Percentiles rank a stretch among this genome's conserved stretches.
Evolutionary conservation across 2,329 filamentous ascomycete genomes (phyloP).

Genomic region (Aphanocladium album): DNA sequence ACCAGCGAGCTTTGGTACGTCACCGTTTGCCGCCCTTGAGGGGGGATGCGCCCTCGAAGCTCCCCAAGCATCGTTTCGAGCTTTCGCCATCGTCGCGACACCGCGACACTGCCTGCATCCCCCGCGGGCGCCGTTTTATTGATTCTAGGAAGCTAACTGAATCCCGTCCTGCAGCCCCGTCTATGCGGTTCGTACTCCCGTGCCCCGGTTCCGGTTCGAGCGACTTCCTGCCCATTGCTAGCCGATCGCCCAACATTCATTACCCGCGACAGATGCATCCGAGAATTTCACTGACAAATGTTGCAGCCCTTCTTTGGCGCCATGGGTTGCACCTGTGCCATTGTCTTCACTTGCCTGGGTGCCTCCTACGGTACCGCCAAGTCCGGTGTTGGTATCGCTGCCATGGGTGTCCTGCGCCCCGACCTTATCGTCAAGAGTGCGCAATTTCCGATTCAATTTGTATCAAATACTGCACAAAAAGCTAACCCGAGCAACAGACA

Average conservation of each 20-base stretch:
- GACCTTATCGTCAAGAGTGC: conserved; percentile 99
- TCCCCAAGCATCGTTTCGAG: conserved; percentile 15
- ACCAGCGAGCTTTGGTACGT: conserved; percentile 81
- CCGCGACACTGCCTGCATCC: not conserved
- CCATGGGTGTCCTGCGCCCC: conserved; percentile 96
- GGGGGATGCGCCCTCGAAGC: conserved; percentile 13
- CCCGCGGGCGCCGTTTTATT: not conserved
- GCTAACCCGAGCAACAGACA: conserved; percentile 56
- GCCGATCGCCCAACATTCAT: not conserved
- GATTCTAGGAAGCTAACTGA: conserved; percentile 38
- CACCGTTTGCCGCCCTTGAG: conserved; percentile 21
- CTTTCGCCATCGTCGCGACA: conserved; percentile 13
- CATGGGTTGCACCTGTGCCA: conserved; percentile 95
- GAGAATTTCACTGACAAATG: conserved; percentile 26
- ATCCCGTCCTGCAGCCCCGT: conserved; percentile 66
- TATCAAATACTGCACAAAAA: not conserved
- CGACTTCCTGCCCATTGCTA: conserved; percentile 3
- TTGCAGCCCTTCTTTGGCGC: conserved; percentile 83
- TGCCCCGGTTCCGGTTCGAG: conserved; percentile 11
- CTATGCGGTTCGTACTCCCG: conserved; percentile 82
- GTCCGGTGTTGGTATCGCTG: conserved; percentile 96
- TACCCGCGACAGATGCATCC: not conserved
- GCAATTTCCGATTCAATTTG: conserved; percentile 27
- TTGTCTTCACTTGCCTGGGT: conserved; percentile 94
- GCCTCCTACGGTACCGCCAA: conserved; percentile 98